These are phyloP conservation scores for Verticillium klebahnii DNA, from an alignment of 2,329 filamentous ascomycete genomes.

Conservation along the genomic window DNA sequence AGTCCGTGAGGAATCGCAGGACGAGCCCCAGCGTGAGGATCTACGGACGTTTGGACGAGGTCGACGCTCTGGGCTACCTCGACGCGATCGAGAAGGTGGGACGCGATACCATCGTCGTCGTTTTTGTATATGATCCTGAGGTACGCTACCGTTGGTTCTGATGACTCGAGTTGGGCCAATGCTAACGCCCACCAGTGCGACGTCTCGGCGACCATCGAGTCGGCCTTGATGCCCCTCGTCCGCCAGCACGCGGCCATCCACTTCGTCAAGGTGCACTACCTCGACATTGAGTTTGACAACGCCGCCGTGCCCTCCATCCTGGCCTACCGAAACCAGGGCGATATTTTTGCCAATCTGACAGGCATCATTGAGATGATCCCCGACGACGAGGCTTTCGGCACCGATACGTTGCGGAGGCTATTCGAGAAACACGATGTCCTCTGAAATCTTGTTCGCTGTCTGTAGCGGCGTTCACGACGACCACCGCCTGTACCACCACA, in stretches of 20 bases:
- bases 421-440: conserved; percentile 50
- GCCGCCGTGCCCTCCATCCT: conserved; percentile 83
- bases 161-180: background rate
- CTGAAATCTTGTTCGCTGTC: conserved; percentile 21
- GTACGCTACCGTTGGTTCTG: conserved; percentile 44
- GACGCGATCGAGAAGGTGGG: conserved; percentile 91
- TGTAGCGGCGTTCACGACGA: background rate
- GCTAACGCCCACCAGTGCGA: conserved; percentile 55
- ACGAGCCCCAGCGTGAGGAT: conserved; percentile 72
- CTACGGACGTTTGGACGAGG: conserved; percentile 75
- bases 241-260: conserved; percentile 64
- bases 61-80: conserved; percentile 89
- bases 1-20: conserved; percentile 56
- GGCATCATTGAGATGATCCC: conserved; percentile 85
- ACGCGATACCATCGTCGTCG: conserved; percentile 77
- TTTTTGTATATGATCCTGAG: conserved; percentile 86
- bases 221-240: conserved; percentile 72
- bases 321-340: conserved; percentile 81
- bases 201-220: conserved; percentile 74
- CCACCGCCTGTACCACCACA: background rate
- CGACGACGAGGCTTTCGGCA: conserved; percentile 56
- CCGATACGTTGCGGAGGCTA: conserved; percentile 45
- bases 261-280: conserved; percentile 87
- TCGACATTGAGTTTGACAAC: conserved; percentile 90
- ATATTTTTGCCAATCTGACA: conserved; percentile 85